Base-by-base conservation (phyloP, 768 basidiomycete genomes). In the Leccinellum rugosiceps region DNA sequence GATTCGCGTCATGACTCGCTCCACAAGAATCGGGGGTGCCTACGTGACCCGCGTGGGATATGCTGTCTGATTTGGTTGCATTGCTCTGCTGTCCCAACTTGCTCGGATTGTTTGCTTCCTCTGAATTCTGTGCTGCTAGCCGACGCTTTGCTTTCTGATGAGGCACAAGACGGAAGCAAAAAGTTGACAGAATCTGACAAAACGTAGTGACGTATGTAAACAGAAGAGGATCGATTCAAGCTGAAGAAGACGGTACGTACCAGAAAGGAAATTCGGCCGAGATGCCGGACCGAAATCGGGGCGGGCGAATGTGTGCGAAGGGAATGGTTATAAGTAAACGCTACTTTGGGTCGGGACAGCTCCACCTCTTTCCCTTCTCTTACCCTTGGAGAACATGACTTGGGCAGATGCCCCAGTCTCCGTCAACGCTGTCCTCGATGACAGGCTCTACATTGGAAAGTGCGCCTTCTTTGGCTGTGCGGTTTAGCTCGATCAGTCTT, bases 371-470 rank as follows among this genome's bases (percentile, higher is more conserved):
- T 41, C 50, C 41, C 30, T 63, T 58, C 47, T 43, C 28, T 9
- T 15, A 45, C 41, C 30, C 38, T 26, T 28, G 26, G 49, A 56
- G 28, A 56, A 3, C 44, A 72, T 72, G 71, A 67, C 70, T 34
- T 70, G 71, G 70, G 49, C 52, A 26, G 62, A 69, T 21, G 63
- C 60, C 4, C 70, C 72, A 23, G 57, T 65, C 38, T 72, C 71
- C 23, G 25, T 70, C 25, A 50, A 54, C 21, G 55, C 72, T 11
- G 64, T 75, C 53, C 58, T 75, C 32, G 66, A 71, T 28, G 64
- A 72, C 52, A 64, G 65, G 28, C 60, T 75, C 45, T 76, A 68
- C 58, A 66, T 75, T 14, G 74, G 75, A 66, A 75, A 76, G 74
- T 74, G 60, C 50, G 74, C 8, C n/a, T 19, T 41, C 38, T n/a